phyloP scores from a whole-genome alignment of 2,329 filamentous ascomycete species.

The Alternaria angustiovoidea region DNA sequence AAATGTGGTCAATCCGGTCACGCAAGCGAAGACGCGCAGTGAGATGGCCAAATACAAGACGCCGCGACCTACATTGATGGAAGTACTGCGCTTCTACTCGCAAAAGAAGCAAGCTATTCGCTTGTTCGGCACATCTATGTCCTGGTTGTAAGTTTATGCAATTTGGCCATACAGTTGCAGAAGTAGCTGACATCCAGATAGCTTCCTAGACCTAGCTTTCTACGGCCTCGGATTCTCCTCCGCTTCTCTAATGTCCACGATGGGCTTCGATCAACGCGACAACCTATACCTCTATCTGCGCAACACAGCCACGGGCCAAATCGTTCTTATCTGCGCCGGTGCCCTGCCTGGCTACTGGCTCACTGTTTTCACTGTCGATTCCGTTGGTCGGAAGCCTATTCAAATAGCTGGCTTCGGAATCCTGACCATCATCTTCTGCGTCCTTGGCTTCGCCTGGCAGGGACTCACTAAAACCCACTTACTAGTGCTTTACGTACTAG shows the following conservation, averaged over 20 bases:
- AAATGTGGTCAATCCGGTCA: slow-evolving; percentile 70
- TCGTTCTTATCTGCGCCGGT: slow-evolving; percentile 80
- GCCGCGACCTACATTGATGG: slow-evolving; percentile 50
- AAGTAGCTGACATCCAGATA: slow-evolving; percentile 6
- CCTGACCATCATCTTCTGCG: slow-evolving; percentile 59
- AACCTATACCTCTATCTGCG: slow-evolving; percentile 74
- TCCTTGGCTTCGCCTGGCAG: slow-evolving; percentile 60
- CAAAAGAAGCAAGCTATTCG: slow-evolving; percentile 75
- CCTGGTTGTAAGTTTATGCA: slow-evolving; percentile 68
- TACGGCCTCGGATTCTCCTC: slow-evolving; percentile 75
- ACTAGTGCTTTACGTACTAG: slow-evolving; percentile 57
- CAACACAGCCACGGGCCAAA: slow-evolving; percentile 79
- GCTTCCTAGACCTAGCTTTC: slow-evolving; percentile 68
- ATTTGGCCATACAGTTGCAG: neutral
- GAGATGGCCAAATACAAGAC: slow-evolving; percentile 48
- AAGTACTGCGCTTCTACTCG: slow-evolving; percentile 75
- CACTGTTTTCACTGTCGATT: slow-evolving; percentile 77
- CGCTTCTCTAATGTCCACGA: slow-evolving; percentile 72
- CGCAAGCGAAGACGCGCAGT: slow-evolving; percentile 64
- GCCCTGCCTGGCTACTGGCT: slow-evolving; percentile 86
- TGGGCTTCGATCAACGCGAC: slow-evolving; percentile 72
- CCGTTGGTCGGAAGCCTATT: slow-evolving; percentile 78
- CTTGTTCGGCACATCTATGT: slow-evolving; percentile 77
- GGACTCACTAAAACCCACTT: slow-evolving; percentile 53
- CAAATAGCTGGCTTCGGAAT: slow-evolving; percentile 66